phyloP scores from a whole-genome alignment of 1,139 yeast genomes.

The Kodamaea arcana region DNA sequence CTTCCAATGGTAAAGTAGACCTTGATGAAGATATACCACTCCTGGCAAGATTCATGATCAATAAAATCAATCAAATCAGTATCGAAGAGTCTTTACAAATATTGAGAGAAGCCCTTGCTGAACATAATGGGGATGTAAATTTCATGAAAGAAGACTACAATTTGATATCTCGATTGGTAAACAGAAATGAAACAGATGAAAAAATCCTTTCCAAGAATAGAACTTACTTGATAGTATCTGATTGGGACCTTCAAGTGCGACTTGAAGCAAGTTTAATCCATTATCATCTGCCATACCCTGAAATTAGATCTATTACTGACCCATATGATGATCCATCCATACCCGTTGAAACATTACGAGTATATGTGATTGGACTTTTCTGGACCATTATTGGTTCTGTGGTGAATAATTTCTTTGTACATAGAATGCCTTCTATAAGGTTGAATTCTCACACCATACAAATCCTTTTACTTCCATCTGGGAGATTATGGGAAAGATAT shows the following conservation, averaged over 20 bases:
- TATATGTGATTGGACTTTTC: slow-evolving; percentile 34
- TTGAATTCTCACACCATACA: slow-evolving; percentile 42
- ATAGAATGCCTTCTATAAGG: slow-evolving; percentile 38
- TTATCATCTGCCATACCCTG: slow-evolving; percentile 46
- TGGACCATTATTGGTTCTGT: slow-evolving; percentile 45
- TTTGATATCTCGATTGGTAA: slow-evolving; percentile 29
- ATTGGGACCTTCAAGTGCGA: slow-evolving; percentile 35
- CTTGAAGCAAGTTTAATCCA: slow-evolving; percentile 41
- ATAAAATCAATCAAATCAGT: slow-evolving; percentile 17
- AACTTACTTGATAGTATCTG: slow-evolving; percentile 26
- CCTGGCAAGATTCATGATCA: slow-evolving; percentile 15
- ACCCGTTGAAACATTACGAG: slow-evolving; percentile 41
- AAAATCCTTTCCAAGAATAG: slow-evolving; percentile 19
- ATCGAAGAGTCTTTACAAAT: slow-evolving; percentile 27
- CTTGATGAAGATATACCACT: slow-evolving; percentile 6
- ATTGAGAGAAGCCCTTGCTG: slow-evolving; percentile 35
- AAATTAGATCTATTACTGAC: slow-evolving; percentile 42
- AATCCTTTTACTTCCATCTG: slow-evolving; percentile 38
- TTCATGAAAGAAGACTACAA: slow-evolving; percentile 35
- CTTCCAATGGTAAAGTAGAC: neutral
- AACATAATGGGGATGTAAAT: slow-evolving; percentile 42
- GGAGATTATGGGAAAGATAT: slow-evolving; percentile 36
- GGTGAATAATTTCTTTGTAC: slow-evolving; percentile 42
- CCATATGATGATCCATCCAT: slow-evolving; percentile 38
- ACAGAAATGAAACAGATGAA: slow-evolving; percentile 13